These are phyloP conservation scores for Backusella circina DNA, from an alignment of 192 early-diverging fungal genomes.

Conservation along the genomic window DNA sequence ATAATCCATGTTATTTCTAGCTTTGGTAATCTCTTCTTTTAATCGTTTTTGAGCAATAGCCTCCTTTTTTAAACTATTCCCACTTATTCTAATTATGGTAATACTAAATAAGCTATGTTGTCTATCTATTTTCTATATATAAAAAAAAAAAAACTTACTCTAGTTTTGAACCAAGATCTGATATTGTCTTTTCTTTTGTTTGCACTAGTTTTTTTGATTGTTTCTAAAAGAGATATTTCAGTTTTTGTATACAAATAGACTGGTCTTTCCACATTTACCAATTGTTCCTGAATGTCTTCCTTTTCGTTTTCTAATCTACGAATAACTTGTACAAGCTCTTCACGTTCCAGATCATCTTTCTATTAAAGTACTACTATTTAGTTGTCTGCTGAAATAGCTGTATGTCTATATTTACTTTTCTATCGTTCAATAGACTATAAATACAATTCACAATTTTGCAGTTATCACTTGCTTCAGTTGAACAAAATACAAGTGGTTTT, in stretches of 20 bases:
- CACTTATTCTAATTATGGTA: background rate
- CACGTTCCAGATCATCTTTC: conserved; percentile 16
- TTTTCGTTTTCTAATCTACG: conserved; percentile 15
- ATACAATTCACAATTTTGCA: conserved; percentile 35
- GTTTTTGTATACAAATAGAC: background rate
- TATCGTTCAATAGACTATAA: conserved; percentile 21
- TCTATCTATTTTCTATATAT: background rate
- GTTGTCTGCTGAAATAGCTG: background rate
- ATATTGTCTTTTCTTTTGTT: background rate
- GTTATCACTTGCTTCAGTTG: conserved; percentile 15
- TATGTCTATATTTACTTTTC: conserved; percentile 19
- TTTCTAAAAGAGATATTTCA: background rate
- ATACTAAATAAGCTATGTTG: background rate
- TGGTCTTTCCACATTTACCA: background rate
- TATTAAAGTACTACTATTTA: background rate
- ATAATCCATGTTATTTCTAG: conserved; percentile 47
- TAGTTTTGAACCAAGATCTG: background rate
- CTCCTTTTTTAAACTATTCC: conserved; percentile 7
- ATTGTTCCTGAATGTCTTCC: background rate
- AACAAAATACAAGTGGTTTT: conserved; percentile 30
- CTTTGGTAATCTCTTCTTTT: conserved; percentile 45
- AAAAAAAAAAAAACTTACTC: conserved; percentile 8
- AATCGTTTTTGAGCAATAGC: conserved; percentile 30
- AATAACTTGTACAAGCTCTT: conserved; percentile 24
- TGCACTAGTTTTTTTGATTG: background rate